A percentile compares a stretch with the other conserved stretches of the same genome.
Evolutionary conservation across 2,329 filamentous ascomycete genomes (phyloP).

Genomic region (Verticillium nonalfalfae): DNA sequence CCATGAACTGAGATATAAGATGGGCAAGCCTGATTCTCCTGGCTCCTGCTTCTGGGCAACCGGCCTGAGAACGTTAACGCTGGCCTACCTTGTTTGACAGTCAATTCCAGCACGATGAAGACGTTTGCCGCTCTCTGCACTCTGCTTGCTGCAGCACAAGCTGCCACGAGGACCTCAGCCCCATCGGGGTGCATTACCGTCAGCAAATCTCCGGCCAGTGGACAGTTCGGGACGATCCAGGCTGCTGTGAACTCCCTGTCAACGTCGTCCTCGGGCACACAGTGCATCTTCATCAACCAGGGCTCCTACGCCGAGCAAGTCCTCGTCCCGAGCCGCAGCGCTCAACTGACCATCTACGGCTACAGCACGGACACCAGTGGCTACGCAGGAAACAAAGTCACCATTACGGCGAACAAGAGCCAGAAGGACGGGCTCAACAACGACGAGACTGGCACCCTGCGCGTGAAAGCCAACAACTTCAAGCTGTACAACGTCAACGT

Average conservation of each 20-base stretch:
- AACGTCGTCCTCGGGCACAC: constrained; percentile 37
- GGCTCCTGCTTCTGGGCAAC: no score
- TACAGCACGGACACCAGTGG: constrained; percentile 45
- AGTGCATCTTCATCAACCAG: constrained; percentile 61
- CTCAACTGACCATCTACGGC: constrained; percentile 48
- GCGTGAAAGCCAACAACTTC: constrained; percentile 41
- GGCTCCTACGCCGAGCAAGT: constrained; percentile 57
- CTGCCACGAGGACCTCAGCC: constrained; percentile 19
- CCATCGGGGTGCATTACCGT: constrained; percentile 23
- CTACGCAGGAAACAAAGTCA: constrained; percentile 53
- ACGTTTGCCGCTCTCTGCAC: constrained; percentile 2
- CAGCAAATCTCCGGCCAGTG: constrained; percentile 14
- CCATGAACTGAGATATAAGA: no score
- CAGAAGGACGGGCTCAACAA: constrained; percentile 43
- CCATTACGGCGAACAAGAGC: constrained; percentile 46
- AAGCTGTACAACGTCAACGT: constrained; percentile 56
- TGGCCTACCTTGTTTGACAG: no score
- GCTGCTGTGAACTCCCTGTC: constrained; percentile 52
- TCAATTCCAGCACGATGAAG: constrained; percentile 4
- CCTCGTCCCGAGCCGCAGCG: constrained; percentile 39
- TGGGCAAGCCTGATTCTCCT: no score
- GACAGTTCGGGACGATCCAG: constrained; percentile 27
- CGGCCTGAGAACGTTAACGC: no score
- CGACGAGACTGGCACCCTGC: constrained; percentile 44
- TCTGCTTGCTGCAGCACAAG: constrained; percentile 8